Base-by-base conservation (phyloP, 2,329 filamentous ascomycete genomes). In the Penicillium carneum region DNA sequence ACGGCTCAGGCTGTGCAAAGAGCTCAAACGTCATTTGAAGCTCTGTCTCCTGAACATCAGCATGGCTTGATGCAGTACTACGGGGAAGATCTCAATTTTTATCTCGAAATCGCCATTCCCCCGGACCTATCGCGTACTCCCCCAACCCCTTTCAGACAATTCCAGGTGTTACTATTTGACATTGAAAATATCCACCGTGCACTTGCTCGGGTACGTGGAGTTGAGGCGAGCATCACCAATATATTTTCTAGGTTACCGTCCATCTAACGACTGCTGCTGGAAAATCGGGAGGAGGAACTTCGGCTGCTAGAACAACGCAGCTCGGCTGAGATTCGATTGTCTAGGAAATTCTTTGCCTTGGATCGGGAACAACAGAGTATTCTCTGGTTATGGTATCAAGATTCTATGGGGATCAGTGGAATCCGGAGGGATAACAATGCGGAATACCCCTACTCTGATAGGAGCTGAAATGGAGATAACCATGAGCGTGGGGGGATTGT, bases 161-260 rank as follows among this genome's bases (percentile, higher is more conserved):
- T 29, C 3, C 48, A 39, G 48, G 23, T 39, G 6, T 29, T 39
- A 11, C 7, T 51, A 9, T 51, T 38, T 39, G 48, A 51, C 14
- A 39, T 39, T 14, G 48, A 51, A 51, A 51, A 39, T 18, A 6
- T 18, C 7, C 48, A 51, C 11, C 48, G 48, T 38, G 36, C 33
- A 39, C 48, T 51, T 4, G 48, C 34, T 34, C 34, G 48, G 6
- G 48, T 51, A 39, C 48, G 48, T 39, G 48, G 48, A n/a, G 23
- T 51, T 16, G 49, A 38, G 10, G 49, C 49, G 23, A 51, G n/a
- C 10, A 51, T 51, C 14, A 23, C 33, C 16, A 36, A 39, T 18
- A 2, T 51, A 14, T n/a, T 51, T 41, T 29, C 8, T 7, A 7
- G 49, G 23, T 18, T 49, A 36, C 36, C 49, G 3, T 38, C 49